phyloP scores from a whole-genome alignment of 2,329 filamentous ascomycete species.

The Fusarium ambrosium region DNA sequence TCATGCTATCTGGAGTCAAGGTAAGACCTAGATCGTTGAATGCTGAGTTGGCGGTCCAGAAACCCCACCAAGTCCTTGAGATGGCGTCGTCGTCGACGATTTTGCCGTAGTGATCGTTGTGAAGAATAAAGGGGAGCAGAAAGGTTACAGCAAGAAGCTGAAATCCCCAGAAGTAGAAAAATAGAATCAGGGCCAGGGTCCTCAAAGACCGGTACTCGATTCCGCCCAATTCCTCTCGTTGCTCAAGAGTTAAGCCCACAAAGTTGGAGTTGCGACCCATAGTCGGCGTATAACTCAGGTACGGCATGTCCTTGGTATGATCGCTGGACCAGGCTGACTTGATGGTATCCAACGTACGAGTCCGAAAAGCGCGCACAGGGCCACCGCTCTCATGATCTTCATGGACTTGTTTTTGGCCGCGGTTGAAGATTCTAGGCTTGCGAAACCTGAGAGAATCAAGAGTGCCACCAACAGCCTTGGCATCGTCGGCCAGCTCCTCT shows the following conservation, averaged over 20 bases:
- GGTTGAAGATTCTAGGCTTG: conserved; percentile 57
- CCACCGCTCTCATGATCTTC: conserved; percentile 51
- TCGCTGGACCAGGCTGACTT: conserved; percentile 68
- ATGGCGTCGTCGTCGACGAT: conserved; percentile 74
- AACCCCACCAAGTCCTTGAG: conserved; percentile 86
- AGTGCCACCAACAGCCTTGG: conserved; percentile 56
- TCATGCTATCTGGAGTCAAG: conserved; percentile 93
- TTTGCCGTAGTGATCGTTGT: conserved; percentile 71
- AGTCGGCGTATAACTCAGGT: conserved; percentile 94
- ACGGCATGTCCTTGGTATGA: conserved; percentile 77
- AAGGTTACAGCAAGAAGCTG: conserved; percentile 81
- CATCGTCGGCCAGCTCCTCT: conserved; percentile 58
- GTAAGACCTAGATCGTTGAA: conserved; percentile 98
- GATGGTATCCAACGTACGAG: conserved; percentile 71
- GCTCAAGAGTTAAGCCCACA: conserved; percentile 86
- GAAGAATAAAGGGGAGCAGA: conserved; percentile 84
- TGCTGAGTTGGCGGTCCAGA: conserved; percentile 88
- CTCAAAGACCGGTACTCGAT: conserved; percentile 96
- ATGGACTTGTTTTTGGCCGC: conserved; percentile 55
- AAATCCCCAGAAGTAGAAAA: conserved; percentile 86
- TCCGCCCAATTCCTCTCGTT: conserved; percentile 93
- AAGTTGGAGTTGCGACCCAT: conserved; percentile 95
- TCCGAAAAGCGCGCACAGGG: conserved; percentile 47
- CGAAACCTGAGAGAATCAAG: conserved; percentile 60
- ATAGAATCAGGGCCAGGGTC: conserved; percentile 82